phyloP scores from a whole-genome alignment of 192 early-diverging fungal species.

The Phycomyces nitens region DNA sequence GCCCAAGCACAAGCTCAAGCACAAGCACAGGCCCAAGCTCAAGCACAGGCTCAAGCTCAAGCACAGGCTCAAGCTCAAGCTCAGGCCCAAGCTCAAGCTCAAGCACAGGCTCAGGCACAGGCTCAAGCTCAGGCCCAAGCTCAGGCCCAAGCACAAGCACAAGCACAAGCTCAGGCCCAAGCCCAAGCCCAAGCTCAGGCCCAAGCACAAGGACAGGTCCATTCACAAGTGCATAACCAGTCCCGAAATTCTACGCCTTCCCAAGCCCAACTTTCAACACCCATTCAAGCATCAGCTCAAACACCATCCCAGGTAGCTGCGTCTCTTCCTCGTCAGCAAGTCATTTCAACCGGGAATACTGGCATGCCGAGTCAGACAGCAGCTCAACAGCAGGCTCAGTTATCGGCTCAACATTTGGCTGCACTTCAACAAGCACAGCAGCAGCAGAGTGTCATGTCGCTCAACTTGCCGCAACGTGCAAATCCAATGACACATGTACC shows the following conservation, averaged over 20 bases:
- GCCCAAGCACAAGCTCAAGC: constrained; percentile 12
- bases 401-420: constrained; percentile 14
- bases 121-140: constrained; percentile 20
- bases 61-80: constrained; percentile 6
- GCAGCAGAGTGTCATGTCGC: constrained; percentile 10
- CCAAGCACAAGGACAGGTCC: constrained; percentile 5
- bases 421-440: constrained; percentile 14
- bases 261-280: constrained; percentile 9
- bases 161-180: neutral
- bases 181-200: constrained; percentile 16
- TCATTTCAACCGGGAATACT: constrained; percentile 6
- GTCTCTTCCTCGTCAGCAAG: neutral
- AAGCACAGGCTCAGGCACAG: constrained; percentile 20
- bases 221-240: neutral
- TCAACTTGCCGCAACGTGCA: constrained; percentile 6
- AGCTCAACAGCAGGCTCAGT: constrained; percentile 5
- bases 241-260: constrained; percentile 2
- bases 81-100: constrained; percentile 28
- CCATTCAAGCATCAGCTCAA: constrained; percentile 11
- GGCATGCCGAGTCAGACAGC: constrained; percentile 8
- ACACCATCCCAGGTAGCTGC: constrained; percentile 8
- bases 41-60: neutral
- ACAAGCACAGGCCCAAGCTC: constrained; percentile 3
- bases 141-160: constrained; percentile 12
- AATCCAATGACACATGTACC: neutral